These are phyloP conservation scores for Fusarium nelsonii DNA, from an alignment of 2,329 filamentous ascomycete species.

Conservation along the genomic window DNA sequence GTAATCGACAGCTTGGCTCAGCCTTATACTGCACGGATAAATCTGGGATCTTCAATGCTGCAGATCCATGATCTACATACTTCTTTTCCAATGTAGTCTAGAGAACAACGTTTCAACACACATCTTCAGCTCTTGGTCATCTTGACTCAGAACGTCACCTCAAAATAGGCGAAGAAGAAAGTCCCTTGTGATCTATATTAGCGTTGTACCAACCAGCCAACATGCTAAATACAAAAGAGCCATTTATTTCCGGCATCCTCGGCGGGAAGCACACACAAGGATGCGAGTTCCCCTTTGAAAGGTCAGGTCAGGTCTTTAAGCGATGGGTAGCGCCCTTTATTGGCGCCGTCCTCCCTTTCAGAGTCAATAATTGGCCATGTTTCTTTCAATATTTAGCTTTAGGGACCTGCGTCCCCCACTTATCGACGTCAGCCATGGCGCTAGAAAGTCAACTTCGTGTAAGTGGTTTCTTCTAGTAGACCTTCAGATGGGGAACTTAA, in stretches of 20 bases:
- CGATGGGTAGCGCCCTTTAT: constrained; percentile 16
- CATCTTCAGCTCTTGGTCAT: not conserved
- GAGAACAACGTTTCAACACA: not conserved
- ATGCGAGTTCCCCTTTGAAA: constrained; percentile 18
- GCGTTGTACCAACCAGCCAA: not conserved
- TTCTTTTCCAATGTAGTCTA: not conserved
- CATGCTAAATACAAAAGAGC: not conserved
- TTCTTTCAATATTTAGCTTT: constrained; percentile 21
- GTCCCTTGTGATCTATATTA: not conserved
- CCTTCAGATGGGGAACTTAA: constrained; percentile 23
- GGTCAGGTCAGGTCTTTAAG: not conserved
- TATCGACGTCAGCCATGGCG: constrained; percentile 11
- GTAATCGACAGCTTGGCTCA: not conserved
- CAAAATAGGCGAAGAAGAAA: not conserved
- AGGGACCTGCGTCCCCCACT: constrained; percentile 31
- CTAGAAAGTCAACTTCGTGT: constrained; percentile 13
- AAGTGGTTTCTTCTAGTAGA: constrained; percentile 20
- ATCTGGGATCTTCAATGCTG: not conserved
- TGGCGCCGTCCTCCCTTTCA: constrained; percentile 17
- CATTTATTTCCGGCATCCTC: constrained; percentile 3
- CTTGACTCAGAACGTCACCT: not conserved
- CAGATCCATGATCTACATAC: constrained; percentile 9
- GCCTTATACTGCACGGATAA: not conserved
- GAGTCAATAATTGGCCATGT: constrained; percentile 32
- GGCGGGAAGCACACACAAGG: not conserved